These are phyloP conservation scores for Alternaria consortialis DNA, from an alignment of 2,329 filamentous ascomycete species.

Conservation along the genomic window DNA sequence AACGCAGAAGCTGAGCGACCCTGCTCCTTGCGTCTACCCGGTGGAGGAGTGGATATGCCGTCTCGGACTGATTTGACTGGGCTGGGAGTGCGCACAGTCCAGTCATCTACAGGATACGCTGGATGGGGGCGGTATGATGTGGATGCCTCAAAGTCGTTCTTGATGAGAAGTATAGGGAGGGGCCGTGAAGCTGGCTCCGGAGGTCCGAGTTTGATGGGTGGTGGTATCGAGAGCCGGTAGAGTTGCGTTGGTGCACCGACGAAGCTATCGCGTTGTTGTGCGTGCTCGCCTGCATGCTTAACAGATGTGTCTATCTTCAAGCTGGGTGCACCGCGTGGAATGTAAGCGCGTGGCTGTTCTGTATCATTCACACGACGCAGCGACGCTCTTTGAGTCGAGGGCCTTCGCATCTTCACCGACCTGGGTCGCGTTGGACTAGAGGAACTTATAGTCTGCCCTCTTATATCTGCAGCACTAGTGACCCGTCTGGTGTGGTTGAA, in stretches of 20 bases:
- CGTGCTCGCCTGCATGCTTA: not conserved
- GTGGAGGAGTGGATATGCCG: conserved; percentile 31
- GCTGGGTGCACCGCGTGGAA: conserved; percentile 23
- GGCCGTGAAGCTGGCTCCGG: conserved; percentile 16
- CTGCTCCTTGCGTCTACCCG: conserved; percentile 21
- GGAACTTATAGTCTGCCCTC: not conserved
- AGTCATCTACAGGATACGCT: conserved; percentile 37
- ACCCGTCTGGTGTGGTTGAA: not conserved
- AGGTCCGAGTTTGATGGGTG: conserved; percentile 30
- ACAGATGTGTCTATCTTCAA: not conserved
- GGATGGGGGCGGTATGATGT: conserved; percentile 36
- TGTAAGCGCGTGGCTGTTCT: conserved; percentile 18
- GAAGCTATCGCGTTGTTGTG: conserved; percentile 15
- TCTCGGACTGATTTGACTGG: conserved; percentile 35
- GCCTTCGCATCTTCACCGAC: not conserved
- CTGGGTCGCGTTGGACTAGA: not conserved
- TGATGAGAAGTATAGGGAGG: conserved; percentile 30
- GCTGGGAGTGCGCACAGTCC: conserved; percentile 40
- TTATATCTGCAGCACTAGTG: not conserved
- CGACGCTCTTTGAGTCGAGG: not conserved
- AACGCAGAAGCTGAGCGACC: conserved; percentile 26
- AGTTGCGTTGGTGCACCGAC: conserved; percentile 11
- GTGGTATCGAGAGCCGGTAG: conserved; percentile 38
- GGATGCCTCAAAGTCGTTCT: conserved; percentile 20
- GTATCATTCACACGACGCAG: not conserved